These are phyloP conservation scores for Erodium maritimum DNA, from an alignment of 345 rosid genomes.

Conservation along the genomic window DNA sequence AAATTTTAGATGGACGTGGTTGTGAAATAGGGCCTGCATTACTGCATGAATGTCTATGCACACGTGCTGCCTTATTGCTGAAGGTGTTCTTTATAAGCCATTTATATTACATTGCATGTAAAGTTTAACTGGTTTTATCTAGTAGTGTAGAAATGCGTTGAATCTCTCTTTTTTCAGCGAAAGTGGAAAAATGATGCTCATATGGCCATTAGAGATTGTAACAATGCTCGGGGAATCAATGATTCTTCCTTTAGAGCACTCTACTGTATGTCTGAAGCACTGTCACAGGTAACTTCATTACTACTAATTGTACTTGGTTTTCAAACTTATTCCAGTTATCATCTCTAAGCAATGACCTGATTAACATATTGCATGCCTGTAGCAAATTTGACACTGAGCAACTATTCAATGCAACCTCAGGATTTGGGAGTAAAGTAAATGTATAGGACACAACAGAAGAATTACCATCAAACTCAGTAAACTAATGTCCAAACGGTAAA, in stretches of 20 bases:
- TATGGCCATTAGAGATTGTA: slow-evolving; percentile 87
- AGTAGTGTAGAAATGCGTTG: not conserved
- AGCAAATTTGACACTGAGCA: no score
- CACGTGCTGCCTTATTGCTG: slow-evolving; percentile 80
- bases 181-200: slow-evolving; percentile 91
- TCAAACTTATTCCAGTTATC: no score
- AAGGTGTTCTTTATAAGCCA: slow-evolving; percentile 44
- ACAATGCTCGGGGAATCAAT: slow-evolving; percentile 59
- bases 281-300: slow-evolving; percentile 53
- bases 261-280: slow-evolving; percentile 69
- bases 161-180: slow-evolving; percentile 31
- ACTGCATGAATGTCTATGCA: slow-evolving; percentile 77
- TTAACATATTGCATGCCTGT: no score
- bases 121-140: not conserved
- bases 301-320: not conserved
- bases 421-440: no score
- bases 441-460: no score
- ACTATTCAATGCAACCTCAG: no score
- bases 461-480: no score
- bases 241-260: slow-evolving; percentile 63
- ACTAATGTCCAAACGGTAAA: no score
- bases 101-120: not conserved
- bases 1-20: slow-evolving; percentile 56
- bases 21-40: slow-evolving; percentile 34
- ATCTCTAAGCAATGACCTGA: not conserved